Percentiles rank a stretch among this genome's conserved stretches.
Evolutionary conservation across 2,329 filamentous ascomycete species (phyloP).

Genomic region (Periconia digitata): DNA sequence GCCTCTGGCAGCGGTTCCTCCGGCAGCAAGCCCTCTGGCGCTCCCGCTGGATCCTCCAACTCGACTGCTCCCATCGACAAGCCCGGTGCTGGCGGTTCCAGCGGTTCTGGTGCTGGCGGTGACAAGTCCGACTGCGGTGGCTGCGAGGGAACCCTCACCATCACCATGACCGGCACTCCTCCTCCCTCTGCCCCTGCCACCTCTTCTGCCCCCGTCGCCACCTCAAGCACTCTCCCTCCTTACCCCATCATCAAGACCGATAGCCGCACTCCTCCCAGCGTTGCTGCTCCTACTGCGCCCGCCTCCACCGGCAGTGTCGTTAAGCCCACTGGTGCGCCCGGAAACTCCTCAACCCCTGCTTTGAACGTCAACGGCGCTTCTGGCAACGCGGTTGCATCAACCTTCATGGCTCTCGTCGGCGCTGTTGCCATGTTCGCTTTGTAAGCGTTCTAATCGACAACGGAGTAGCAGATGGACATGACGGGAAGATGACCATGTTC

Average conservation of each 20-base stretch:
- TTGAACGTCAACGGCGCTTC: constrained; percentile 36
- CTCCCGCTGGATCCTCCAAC: constrained; percentile 1
- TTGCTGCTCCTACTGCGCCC: constrained; percentile 23
- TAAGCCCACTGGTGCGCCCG: constrained; percentile 9
- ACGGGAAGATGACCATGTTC: background rate
- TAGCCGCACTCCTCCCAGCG: constrained; percentile 26
- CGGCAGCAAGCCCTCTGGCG: background rate
- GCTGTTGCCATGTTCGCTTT: constrained; percentile 29
- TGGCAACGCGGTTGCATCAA: constrained; percentile 19
- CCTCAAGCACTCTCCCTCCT: constrained; percentile 12
- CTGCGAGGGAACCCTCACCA: constrained; percentile 17
- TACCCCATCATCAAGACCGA: constrained; percentile 32
- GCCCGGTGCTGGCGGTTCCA: background rate
- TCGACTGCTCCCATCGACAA: constrained; percentile 8
- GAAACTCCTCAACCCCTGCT: constrained; percentile 23
- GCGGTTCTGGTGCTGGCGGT: constrained; percentile 4
- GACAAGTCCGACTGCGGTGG: constrained; percentile 3
- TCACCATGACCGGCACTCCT: constrained; percentile 18
- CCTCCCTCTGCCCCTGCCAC: constrained; percentile 4
- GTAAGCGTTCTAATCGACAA: constrained; percentile 9
- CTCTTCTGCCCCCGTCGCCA: background rate
- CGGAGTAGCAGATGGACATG: too few species aligned
- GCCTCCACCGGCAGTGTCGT: constrained; percentile 17
- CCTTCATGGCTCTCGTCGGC: constrained; percentile 23
- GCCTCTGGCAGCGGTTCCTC: background rate